Conservation (phyloP, 495 filamentous ascomycete species). For the Corynascus novoguineensis region DNA sequence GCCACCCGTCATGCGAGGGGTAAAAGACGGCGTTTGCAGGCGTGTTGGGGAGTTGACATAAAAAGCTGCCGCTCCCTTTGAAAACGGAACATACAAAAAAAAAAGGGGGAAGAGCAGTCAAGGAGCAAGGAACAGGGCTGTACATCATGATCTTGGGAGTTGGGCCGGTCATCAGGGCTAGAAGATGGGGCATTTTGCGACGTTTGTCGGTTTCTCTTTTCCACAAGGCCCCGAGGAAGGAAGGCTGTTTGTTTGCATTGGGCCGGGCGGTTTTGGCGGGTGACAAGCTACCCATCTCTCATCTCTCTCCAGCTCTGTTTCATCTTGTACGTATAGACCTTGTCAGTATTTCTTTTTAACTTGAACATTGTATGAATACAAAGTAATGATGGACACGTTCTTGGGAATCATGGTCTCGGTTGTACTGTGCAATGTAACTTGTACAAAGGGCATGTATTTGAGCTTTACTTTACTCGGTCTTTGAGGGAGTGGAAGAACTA, state of each 20-base stretch:
- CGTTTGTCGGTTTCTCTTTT: slow-evolving; percentile 6
- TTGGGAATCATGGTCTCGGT: background rate
- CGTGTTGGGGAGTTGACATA: background rate
- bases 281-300: slow-evolving; percentile 9
- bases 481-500: too few relatives aligned
- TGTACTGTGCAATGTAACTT: too few relatives aligned
- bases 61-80: background rate
- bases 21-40: slow-evolving; percentile 1
- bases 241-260: background rate
- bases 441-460: too few relatives aligned
- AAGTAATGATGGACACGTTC: slow-evolving; percentile 3
- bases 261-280: slow-evolving; percentile 5
- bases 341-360: background rate
- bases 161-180: slow-evolving; percentile 2
- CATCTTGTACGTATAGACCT: slow-evolving; percentile 12
- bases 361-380: background rate
- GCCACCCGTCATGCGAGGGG: background rate
- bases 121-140: background rate
- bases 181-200: slow-evolving; percentile 8
- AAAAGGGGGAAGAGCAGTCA: background rate
- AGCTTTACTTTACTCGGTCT: too few relatives aligned
- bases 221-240: background rate
- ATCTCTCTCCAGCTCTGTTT: slow-evolving; percentile 7
- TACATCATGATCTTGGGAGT: slow-evolving; percentile 12
- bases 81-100: background rate